Conservation (phyloP, 2,329 filamentous ascomycete genomes). For the Paramyrothecium roridum region DNA sequence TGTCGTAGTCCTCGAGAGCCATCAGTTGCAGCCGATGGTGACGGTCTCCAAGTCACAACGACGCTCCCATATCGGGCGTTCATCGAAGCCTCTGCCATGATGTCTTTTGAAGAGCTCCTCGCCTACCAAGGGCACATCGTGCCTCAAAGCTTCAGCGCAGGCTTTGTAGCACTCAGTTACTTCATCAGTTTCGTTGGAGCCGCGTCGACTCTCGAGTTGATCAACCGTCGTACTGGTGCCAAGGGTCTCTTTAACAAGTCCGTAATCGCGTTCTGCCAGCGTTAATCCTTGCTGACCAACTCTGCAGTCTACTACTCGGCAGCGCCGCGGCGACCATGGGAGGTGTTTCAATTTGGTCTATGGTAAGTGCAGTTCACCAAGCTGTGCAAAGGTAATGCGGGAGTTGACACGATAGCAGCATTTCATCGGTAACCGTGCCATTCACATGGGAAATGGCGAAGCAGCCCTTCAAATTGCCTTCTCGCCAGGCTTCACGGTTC, state of each 20-base stretch:
- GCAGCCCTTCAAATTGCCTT: slow-evolving; percentile 69
- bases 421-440: slow-evolving; percentile 75
- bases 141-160: slow-evolving; percentile 48
- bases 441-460: slow-evolving; percentile 64
- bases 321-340: slow-evolving; percentile 69
- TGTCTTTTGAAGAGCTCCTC: slow-evolving; percentile 27
- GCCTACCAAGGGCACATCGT: slow-evolving; percentile 43
- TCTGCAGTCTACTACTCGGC: slow-evolving; percentile 55
- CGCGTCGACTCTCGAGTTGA: slow-evolving; percentile 74
- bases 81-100: slow-evolving; percentile 9
- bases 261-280: slow-evolving; percentile 12
- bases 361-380: slow-evolving; percentile 38
- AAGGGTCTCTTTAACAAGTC: slow-evolving; percentile 70
- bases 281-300: background rate
- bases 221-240: slow-evolving; percentile 70
- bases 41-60: background rate
- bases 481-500: slow-evolving; percentile 65
- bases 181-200: slow-evolving; percentile 76
- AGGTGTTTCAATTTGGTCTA: slow-evolving; percentile 71
- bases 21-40: background rate
- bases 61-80: slow-evolving; percentile 4
- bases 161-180: slow-evolving; percentile 70
- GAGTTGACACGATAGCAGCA: slow-evolving; percentile 10
- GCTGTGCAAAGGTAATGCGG: background rate
- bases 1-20: background rate